Evolutionary conservation across 2,329 filamentous ascomycete species (phyloP).

Genomic region (Pseudogymnoascus sp.): DNA sequence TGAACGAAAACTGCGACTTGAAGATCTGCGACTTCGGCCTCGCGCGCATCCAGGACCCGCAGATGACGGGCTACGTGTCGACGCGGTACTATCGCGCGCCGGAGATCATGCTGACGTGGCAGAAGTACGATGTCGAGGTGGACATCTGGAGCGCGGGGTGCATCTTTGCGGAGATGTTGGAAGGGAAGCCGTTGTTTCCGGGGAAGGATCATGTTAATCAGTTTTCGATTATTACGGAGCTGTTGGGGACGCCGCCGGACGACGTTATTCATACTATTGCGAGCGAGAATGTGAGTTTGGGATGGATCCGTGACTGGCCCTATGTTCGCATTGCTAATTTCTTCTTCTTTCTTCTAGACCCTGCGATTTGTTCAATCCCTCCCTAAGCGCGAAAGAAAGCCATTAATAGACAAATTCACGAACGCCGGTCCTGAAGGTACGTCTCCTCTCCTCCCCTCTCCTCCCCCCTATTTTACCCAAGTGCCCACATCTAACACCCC

Average conservation of each 20-base stretch:
- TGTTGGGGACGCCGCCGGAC: conserved; percentile 90
- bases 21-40: conserved; percentile 99
- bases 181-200: conserved; percentile 95
- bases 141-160: conserved; percentile 99
- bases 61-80: conserved; percentile 99
- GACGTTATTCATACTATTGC: conserved; percentile 99
- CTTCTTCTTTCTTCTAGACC: conserved; percentile 50
- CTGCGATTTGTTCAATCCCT: conserved; percentile 95
- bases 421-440: conserved; percentile 81
- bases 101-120: conserved; percentile 99
- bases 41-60: conserved; percentile 94
- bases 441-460: conserved; percentile 24
- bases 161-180: conserved; percentile 98
- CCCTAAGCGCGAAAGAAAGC: conserved; percentile 86
- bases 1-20: conserved; percentile 98
- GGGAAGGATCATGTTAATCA: conserved; percentile 99
- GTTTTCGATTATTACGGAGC: conserved; percentile 98
- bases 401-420: conserved; percentile 83
- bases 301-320: neutral
- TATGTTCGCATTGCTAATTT: conserved; percentile 20
- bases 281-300: conserved; percentile 76
- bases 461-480: conserved; percentile 4
- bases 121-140: conserved; percentile 98
- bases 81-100: conserved; percentile 97
- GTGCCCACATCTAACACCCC: conserved; percentile 22